Base-by-base conservation (phyloP, 2,329 filamentous ascomycete genomes). In the Tolypocladium album region DNA sequence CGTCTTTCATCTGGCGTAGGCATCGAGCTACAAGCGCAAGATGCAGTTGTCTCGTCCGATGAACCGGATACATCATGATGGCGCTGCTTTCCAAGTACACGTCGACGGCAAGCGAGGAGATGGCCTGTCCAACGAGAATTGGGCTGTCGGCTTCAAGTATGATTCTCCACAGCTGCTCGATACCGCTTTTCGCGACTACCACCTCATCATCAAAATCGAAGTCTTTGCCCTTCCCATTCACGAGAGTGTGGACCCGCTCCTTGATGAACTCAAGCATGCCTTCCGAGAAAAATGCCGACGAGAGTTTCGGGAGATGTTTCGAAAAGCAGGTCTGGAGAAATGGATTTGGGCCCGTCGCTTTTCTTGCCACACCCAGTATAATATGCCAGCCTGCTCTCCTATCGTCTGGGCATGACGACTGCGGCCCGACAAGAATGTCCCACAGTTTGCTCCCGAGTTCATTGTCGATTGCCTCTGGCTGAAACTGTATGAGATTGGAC, bases 91-190 rank as follows among this genome's bases (percentile, higher is more conserved):
- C 76, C 40, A 94, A 78, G 68, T 94, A 96, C 15, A 91, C 79
- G 31, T 87, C 81, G 53, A 76, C 74, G 31, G 92, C 90, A 4
- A 96, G 83, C 27, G 86, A 85, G 57, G 79, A 79, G 38, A 88
- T 91, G 1, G 90, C 88, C 58, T 79, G 75, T 24, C 81, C 79
- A 64, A 90, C 89, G 56, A 95, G 85, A 0, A 79, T 82, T 43
- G 81, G 76, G 43, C 82, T 77, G 6, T 85, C 84, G 1, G 89
- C 85, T 20, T 83, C 86, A 58, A 96, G 76, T 40, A 93, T 85
- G 66, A 96, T 84, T 31, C 85, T 84, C 92, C 92, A 96, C n/a
- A 96, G 76, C 60, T 92, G 82, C 65, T 94, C 88, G 52, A 82
- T 78, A 34, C 75, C 83, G 64, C 72, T 82, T 62, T 77, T 81